Conservation (phyloP, 2,329 filamentous ascomycete genomes). For the Grosmannia clavigera region DNA sequence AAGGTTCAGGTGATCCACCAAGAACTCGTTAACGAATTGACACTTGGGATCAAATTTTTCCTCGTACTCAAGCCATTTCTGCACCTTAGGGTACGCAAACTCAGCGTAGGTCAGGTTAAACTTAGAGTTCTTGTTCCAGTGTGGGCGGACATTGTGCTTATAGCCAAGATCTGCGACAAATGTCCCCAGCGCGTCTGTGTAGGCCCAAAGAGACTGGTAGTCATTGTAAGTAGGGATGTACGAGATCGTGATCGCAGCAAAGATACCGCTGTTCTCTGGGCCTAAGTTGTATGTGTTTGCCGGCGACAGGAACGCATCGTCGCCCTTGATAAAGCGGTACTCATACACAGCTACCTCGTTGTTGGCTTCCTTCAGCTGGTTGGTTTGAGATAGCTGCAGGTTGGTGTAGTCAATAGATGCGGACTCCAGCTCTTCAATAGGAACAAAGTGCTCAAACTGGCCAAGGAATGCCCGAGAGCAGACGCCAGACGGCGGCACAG, state of each 20-base stretch:
- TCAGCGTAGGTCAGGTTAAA: neutral
- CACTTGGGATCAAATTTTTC: neutral
- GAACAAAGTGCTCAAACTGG: slow-evolving; percentile 1
- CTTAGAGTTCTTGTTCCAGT: neutral
- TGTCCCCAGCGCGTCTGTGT: neutral
- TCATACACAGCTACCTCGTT: neutral
- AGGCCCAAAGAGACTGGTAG: neutral
- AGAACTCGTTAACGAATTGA: neutral
- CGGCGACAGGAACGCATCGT: neutral
- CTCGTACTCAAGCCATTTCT: neutral
- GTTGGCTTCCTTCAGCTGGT: neutral
- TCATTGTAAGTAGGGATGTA: neutral
- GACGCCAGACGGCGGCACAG: neutral
- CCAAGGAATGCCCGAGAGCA: neutral
- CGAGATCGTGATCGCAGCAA: neutral
- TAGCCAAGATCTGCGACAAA: neutral
- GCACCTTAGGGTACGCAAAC: neutral
- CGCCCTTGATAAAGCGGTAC: neutral
- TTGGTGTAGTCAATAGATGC: neutral
- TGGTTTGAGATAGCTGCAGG: neutral
- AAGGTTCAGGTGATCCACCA: neutral
- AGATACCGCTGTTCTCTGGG: neutral
- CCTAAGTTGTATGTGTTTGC: neutral
- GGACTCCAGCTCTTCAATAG: neutral
- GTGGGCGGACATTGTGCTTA: neutral